Percentiles rank a stretch among this genome's conserved stretches.
These are phyloP conservation scores for Sindora glabra DNA, from an alignment of 306 rosid species.

Conservation along the genomic window DNA sequence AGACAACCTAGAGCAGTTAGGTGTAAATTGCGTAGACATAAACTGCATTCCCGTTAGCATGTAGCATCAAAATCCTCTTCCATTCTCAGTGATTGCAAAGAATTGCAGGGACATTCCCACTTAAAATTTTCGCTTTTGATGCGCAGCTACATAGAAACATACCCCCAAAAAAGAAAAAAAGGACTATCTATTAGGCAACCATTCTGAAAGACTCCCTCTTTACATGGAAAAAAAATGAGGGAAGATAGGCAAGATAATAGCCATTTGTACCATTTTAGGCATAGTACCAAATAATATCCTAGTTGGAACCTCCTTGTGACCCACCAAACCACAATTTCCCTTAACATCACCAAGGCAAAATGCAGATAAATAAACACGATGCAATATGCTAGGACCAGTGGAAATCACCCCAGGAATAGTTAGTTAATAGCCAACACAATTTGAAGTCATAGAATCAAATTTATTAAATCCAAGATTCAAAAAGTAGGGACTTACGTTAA, in stretches of 20 bases:
- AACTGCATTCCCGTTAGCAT: constrained; percentile 60
- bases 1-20: constrained; percentile 65
- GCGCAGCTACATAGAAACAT: constrained; percentile 43
- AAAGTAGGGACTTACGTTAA: constrained; percentile 37
- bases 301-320: too few species aligned
- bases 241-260: too few species aligned
- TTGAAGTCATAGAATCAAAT: not conserved
- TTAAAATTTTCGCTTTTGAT: constrained; percentile 41
- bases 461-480: not conserved
- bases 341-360: too few species aligned
- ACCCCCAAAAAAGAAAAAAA: too few species aligned
- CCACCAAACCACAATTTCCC: too few species aligned
- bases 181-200: constrained; percentile 3
- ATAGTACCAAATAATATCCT: too few species aligned
- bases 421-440: not conserved
- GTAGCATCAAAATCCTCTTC: constrained; percentile 33
- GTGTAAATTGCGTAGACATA: constrained; percentile 66
- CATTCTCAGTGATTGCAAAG: constrained; percentile 40
- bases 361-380: too few species aligned
- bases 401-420: too few species aligned
- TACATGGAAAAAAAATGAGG: not conserved
- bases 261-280: too few species aligned
- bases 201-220: not conserved
- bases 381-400: too few species aligned
- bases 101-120: constrained; percentile 54